These are phyloP conservation scores for Hygrophoropsis aurantiaca DNA, from an alignment of 768 basidiomycete genomes.

Conservation along the genomic window DNA sequence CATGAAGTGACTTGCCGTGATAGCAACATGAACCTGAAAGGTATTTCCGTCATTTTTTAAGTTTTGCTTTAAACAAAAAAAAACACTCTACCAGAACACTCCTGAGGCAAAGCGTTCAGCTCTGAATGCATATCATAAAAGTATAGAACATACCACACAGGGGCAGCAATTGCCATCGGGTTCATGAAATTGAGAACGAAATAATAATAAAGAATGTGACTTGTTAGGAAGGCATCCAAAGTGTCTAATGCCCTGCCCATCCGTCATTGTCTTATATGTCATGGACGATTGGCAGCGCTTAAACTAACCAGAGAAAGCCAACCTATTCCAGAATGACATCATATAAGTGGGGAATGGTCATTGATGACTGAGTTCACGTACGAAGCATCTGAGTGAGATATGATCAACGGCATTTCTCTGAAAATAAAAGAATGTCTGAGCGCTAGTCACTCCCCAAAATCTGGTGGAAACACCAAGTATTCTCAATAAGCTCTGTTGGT, in stretches of 20 bases:
- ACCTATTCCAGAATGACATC: constrained; percentile 32
- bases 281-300: too few species aligned
- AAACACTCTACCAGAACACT: constrained; percentile 45
- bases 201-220: constrained; percentile 59
- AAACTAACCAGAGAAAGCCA: constrained; percentile 34
- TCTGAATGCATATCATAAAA: too few species aligned
- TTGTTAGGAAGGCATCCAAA: constrained; percentile 50
- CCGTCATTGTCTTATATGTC: background rate
- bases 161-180: constrained; percentile 39
- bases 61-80: background rate
- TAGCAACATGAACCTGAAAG: constrained; percentile 50
- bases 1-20: constrained; percentile 41
- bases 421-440: constrained; percentile 55
- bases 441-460: constrained; percentile 57
- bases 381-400: constrained; percentile 35
- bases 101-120: too few species aligned
- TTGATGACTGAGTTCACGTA: too few species aligned
- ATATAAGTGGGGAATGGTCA: too few species aligned
- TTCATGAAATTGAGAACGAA: constrained; percentile 56
- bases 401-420: constrained; percentile 34
- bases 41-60: background rate
- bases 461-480: constrained; percentile 25
- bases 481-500: background rate
- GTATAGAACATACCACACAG: constrained; percentile 48
- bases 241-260: constrained; percentile 56